Percentiles rank a stretch among this genome's conserved stretches.
phyloP scores from a whole-genome alignment of 192 early-diverging fungal genomes.

The Thamnidium elegans region DNA sequence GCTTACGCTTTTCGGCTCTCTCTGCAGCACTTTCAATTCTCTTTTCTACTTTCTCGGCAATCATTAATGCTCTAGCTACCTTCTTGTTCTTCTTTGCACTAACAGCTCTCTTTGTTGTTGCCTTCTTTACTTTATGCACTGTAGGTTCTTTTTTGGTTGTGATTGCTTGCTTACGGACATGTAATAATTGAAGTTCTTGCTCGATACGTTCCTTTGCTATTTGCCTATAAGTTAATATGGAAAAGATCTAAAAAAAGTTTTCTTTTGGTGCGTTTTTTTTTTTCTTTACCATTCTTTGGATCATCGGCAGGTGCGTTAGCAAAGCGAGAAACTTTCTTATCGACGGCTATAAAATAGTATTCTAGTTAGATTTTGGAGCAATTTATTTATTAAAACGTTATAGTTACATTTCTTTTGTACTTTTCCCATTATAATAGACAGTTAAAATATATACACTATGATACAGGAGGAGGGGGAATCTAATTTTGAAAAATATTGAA shows the following conservation, averaged over 20 bases:
- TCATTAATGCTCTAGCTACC: conserved; percentile 18
- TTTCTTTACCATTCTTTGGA: conserved; percentile 5
- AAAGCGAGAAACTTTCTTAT: neutral
- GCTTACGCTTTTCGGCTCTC: conserved; percentile 24
- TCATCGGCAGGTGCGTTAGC: neutral
- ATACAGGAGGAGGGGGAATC: too few relatives aligned
- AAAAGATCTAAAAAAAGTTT: neutral
- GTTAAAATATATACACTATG: neutral
- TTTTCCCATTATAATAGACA: conserved; percentile 13
- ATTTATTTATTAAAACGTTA: neutral
- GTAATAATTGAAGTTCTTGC: conserved; percentile 17
- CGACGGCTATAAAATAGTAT: neutral
- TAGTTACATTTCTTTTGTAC: conserved; percentile 5
- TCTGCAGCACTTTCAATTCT: neutral
- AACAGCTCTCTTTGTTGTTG: conserved; percentile 8
- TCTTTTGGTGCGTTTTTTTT: neutral
- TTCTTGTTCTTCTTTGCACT: conserved; percentile 29
- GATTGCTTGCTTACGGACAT: conserved; percentile 13
- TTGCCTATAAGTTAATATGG: neutral
- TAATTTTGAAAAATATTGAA: too few relatives aligned
- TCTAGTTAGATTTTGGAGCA: neutral
- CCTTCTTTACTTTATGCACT: conserved; percentile 15
- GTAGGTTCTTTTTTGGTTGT: neutral
- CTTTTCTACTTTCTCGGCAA: conserved; percentile 29
- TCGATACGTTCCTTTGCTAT: conserved; percentile 30